These are phyloP conservation scores for Cytospora piceicola DNA, from an alignment of 2,329 filamentous ascomycete genomes.

Conservation along the genomic window DNA sequence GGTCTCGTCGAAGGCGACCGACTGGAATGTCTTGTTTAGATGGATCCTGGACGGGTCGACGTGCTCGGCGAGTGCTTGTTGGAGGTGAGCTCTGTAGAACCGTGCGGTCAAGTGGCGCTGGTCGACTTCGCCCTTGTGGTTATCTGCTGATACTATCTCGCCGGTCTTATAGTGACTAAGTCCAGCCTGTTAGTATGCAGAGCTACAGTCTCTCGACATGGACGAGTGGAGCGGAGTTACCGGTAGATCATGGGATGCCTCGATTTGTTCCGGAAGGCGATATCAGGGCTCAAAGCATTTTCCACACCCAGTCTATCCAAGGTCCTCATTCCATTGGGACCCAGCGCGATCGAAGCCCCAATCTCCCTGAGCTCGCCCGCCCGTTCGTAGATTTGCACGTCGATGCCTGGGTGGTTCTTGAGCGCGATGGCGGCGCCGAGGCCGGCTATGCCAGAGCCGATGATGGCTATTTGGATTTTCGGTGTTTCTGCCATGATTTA, in stretches of 20 bases:
- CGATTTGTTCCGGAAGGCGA: slow-evolving; percentile 47
- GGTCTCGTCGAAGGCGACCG: slow-evolving; percentile 39
- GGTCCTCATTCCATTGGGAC: slow-evolving; percentile 57
- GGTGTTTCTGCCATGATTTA: slow-evolving; percentile 2
- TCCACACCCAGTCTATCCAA: slow-evolving; percentile 54
- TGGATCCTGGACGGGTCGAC: slow-evolving; percentile 47
- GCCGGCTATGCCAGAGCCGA: slow-evolving; percentile 17
- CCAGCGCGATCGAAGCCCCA: slow-evolving; percentile 53
- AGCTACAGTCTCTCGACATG: neutral
- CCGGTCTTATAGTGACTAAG: slow-evolving; percentile 47
- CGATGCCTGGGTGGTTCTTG: slow-evolving; percentile 41
- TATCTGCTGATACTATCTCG: slow-evolving; percentile 49
- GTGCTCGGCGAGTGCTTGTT: slow-evolving; percentile 51
- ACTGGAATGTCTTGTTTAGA: slow-evolving; percentile 47
- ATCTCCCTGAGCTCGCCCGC: slow-evolving; percentile 51
- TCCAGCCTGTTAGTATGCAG: neutral
- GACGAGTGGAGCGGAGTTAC: slow-evolving; percentile 33
- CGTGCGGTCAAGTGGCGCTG: slow-evolving; percentile 47
- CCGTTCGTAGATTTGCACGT: slow-evolving; percentile 55
- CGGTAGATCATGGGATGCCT: slow-evolving; percentile 51
- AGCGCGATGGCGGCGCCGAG: slow-evolving; percentile 31
- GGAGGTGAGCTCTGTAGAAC: slow-evolving; percentile 54
- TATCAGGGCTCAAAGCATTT: slow-evolving; percentile 47
- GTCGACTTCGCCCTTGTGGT: slow-evolving; percentile 44
- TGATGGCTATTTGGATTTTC: slow-evolving; percentile 34